A percentile compares a stretch with the other conserved stretches of the same genome.
phyloP scores from a whole-genome alignment of 805 yeast species.

The Candida caryicola region DNA sequence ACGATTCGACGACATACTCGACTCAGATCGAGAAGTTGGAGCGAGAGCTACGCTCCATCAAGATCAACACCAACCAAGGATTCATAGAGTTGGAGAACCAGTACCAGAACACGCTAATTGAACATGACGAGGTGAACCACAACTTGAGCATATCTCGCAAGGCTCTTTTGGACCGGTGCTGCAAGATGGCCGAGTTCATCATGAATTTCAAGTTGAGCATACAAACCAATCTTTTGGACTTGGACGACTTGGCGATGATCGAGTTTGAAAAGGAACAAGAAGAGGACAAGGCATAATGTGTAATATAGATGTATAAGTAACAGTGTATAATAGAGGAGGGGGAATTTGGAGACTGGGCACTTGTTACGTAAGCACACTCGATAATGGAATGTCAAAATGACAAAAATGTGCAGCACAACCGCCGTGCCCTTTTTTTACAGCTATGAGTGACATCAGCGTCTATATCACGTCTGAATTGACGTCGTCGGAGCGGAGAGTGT shows the following conservation, averaged over 20 bases:
- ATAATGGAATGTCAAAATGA: no score
- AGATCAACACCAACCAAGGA: slow-evolving; percentile 48
- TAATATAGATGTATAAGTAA: neutral
- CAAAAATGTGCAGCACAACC: no score
- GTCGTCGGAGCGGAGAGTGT: slow-evolving; percentile 65
- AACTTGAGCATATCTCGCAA: slow-evolving; percentile 47
- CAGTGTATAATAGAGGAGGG: neutral
- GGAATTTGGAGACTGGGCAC: no score
- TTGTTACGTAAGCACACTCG: no score
- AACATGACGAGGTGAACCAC: slow-evolving; percentile 48
- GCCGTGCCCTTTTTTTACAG: neutral
- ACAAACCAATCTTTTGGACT: slow-evolving; percentile 61
- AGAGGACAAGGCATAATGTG: neutral
- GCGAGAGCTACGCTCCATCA: slow-evolving; percentile 50
- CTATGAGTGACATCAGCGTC: slow-evolving; percentile 45
- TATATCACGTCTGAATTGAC: slow-evolving; percentile 64
- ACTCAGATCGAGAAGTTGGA: slow-evolving; percentile 67
- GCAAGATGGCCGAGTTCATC: slow-evolving; percentile 55
- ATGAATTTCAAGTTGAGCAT: slow-evolving; percentile 65
- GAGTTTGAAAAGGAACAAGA: slow-evolving; percentile 26
- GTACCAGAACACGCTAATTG: slow-evolving; percentile 50
- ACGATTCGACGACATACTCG: slow-evolving; percentile 51
- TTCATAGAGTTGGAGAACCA: slow-evolving; percentile 44
- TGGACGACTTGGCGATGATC: slow-evolving; percentile 46
- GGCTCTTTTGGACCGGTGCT: slow-evolving; percentile 51